A percentile compares a stretch with the other conserved stretches of the same genome.
Evolutionary conservation across 495 filamentous ascomycete genomes (phyloP).

Genomic region (Daldinia decipiens): DNA sequence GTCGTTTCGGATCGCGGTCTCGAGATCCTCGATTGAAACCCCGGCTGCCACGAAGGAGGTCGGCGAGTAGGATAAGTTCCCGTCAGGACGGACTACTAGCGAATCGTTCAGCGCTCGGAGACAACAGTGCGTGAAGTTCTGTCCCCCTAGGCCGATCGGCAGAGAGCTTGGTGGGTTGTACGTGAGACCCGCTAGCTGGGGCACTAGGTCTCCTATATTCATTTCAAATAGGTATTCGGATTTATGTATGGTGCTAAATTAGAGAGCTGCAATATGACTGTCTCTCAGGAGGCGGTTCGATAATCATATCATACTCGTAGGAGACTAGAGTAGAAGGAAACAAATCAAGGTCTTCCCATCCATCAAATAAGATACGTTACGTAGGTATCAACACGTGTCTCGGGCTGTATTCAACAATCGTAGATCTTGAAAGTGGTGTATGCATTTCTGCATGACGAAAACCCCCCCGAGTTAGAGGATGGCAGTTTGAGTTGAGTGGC

Average conservation of each 20-base stretch:
- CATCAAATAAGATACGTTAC: neutral
- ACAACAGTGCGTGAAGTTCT: slow-evolving; percentile 48
- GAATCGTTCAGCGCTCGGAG: slow-evolving; percentile 43
- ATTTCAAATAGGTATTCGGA: slow-evolving; percentile 5
- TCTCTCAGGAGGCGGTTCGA: neutral
- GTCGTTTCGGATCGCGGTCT: slow-evolving; percentile 22
- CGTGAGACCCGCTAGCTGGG: slow-evolving; percentile 43
- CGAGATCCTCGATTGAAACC: slow-evolving; percentile 25
- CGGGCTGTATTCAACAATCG: neutral
- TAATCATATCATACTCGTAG: neutral
- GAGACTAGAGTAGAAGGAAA: neutral
- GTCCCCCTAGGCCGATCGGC: slow-evolving; percentile 35
- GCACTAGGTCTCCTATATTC: slow-evolving; percentile 39
- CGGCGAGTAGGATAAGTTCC: slow-evolving; percentile 39
- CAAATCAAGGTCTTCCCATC: neutral
- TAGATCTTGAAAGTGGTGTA: slow-evolving; percentile 12
- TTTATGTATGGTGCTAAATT: neutral
- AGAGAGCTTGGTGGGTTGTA: slow-evolving; percentile 19
- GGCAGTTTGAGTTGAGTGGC: slow-evolving; percentile 10
- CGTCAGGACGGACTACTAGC: slow-evolving; percentile 19
- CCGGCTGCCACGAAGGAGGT: slow-evolving; percentile 39
- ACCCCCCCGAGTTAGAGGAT: neutral
- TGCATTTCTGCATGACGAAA: slow-evolving; percentile 8
- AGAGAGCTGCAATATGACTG: no score
- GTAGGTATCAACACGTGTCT: neutral